Evolutionary conservation across 495 filamentous ascomycete genomes (phyloP), one percentile per base, ranked within the genome.

Genomic region (Penicillium paxilli): DNA sequence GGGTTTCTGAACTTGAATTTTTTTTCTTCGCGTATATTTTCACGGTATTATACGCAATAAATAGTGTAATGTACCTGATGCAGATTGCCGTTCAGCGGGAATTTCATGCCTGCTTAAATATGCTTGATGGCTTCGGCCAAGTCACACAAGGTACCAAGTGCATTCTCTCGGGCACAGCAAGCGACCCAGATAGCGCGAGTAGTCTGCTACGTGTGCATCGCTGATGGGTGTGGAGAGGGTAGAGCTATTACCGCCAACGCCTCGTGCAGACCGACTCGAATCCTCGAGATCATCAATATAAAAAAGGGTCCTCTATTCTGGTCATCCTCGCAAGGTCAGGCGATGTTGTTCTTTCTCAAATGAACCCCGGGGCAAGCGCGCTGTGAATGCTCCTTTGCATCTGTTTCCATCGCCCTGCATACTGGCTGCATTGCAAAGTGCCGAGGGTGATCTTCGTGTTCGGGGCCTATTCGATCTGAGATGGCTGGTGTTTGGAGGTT

Each of bases 141-240:
- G 45, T 47, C 46, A 54, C 24, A 40, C 48, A 42, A 57, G 48
- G 38, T 21, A 53, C 45, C 44, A 50, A 38, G 19, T 35, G 20
- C 25, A 25, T n/a, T n/a, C 28, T 12, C 56, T 55, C 47, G 47
- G 51, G 42, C 49, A 48, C 47, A 26, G 51, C 22, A 55, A 44
- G 46, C 54, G 61, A 67, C 59, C 56, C 56, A 60, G 60, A 57
- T 65, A 56, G 60, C 55, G 47, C 51, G 32, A 44, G 35, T 60
- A 50, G 55, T 48, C 42, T 59, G 68, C 70, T 70, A 72, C 71
- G 72, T 73, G 66, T 66, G 64, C 68, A 67, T 57, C 52, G 45
- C 54, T 69, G 61, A 66, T 63, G 65, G 63, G 64, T 60, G 52
- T 51, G 44, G 47, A 40, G 28, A 40, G 28, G 10, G 45, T 23